A percentile compares a stretch with the other conserved stretches of the same genome.
Conservation (phyloP, 129 eudicot species). For the Heracleum sosnowskyi region DNA sequence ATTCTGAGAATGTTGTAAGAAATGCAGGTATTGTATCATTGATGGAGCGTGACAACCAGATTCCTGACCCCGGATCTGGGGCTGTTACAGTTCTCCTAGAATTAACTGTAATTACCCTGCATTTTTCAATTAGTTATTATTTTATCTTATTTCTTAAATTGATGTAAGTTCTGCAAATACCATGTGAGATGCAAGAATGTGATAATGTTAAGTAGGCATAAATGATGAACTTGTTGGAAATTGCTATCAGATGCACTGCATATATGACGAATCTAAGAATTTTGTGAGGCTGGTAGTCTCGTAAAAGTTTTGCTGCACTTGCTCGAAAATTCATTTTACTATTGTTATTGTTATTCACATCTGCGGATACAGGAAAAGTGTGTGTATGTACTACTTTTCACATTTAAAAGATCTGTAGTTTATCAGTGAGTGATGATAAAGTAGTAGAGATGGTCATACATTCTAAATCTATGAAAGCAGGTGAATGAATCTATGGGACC, state of each 20-base stretch:
- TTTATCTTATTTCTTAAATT: not conserved
- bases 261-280: not conserved
- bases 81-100: not conserved
- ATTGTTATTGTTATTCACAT: not conserved
- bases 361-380: not conserved
- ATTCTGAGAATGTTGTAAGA: too few relatives aligned
- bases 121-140: not conserved
- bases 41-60: too few relatives aligned
- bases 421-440: not conserved
- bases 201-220: not conserved
- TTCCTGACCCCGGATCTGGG: too few relatives aligned
- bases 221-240: too few relatives aligned
- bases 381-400: not conserved
- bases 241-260: not conserved
- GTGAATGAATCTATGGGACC: conserved; percentile 2
- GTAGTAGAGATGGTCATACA: not conserved
- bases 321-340: not conserved
- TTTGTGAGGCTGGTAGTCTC: too few relatives aligned
- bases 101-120: not conserved
- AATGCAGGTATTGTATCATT: too few relatives aligned
- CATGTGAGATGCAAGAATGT: too few relatives aligned
- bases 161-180: not conserved
- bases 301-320: not conserved
- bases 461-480: not conserved
- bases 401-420: not conserved